A percentile compares a stretch with the other conserved stretches of the same genome.
Conservation (phyloP, 352 stramenopile species). For the Phytophthora pisi region DNA sequence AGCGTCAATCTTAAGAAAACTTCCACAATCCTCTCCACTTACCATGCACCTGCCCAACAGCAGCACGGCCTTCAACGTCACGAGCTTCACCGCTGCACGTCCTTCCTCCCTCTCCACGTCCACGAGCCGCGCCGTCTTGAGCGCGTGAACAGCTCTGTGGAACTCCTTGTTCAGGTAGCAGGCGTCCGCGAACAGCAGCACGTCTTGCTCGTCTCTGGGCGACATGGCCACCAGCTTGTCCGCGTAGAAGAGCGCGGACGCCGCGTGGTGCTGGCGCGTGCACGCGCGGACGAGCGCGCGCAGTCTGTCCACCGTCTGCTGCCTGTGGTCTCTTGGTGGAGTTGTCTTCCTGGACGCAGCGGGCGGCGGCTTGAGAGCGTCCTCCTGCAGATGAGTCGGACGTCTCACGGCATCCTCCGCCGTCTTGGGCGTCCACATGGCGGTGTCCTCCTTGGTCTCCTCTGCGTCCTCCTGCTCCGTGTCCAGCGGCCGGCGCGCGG, state of each 20-base stretch:
- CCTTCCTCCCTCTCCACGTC: conserved; percentile 21
- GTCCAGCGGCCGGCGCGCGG: conserved; percentile 22
- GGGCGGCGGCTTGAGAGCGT: conserved; percentile 5
- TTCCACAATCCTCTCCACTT: conserved; percentile 3
- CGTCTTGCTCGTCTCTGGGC: conserved; percentile 45
- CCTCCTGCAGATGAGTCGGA: conserved; percentile 9
- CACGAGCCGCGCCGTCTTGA: conserved; percentile 60
- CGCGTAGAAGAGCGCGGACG: conserved; percentile 74
- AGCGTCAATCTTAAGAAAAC: background rate
- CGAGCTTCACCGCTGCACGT: conserved; percentile 12
- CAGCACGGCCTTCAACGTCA: conserved; percentile 57
- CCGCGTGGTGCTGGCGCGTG: conserved; percentile 54
- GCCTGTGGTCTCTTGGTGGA: background rate
- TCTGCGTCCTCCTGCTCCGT: conserved; percentile 11
- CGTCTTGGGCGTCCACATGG: conserved; percentile 14
- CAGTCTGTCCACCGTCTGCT: conserved; percentile 37
- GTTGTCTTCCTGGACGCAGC: too few species aligned
- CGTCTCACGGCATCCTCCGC: conserved; percentile 14
- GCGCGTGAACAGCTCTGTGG: conserved; percentile 76
- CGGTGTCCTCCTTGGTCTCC: conserved; percentile 3
- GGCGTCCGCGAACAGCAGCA: conserved; percentile 79
- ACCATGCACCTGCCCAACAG: conserved; percentile 80
- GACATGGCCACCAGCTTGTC: conserved; percentile 82
- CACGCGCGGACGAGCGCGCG: conserved; percentile 53
- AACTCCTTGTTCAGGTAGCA: conserved; percentile 76